A percentile compares a stretch with the other conserved stretches of the same genome.
Evolutionary conservation across 2,329 filamentous ascomycete species (phyloP).

Genomic region (Atkinsonella texensis): DNA sequence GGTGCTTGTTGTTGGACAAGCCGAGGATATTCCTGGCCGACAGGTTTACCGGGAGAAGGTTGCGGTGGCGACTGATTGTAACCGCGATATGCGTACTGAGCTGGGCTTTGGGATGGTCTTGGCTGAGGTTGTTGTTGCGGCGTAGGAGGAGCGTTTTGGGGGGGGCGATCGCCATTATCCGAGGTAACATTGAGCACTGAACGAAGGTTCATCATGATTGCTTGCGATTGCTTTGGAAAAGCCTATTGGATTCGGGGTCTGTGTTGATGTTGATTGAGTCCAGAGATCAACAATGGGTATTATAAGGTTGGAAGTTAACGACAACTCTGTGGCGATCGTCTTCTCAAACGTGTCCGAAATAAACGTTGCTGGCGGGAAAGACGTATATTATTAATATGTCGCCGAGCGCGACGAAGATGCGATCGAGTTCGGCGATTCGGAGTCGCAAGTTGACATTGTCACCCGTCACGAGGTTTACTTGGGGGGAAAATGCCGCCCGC

Average conservation of each 20-base stretch:
- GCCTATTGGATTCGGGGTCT: background rate
- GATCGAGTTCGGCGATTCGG: constrained; percentile 10
- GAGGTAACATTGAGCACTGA: constrained; percentile 40
- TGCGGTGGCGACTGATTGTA: constrained; percentile 30
- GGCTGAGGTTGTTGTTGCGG: constrained; percentile 22
- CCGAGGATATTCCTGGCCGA: constrained; percentile 32
- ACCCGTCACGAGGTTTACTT: constrained; percentile 5
- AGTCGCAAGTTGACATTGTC: constrained; percentile 15
- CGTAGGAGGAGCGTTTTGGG: constrained; percentile 20
- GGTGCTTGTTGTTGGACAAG: constrained; percentile 19
- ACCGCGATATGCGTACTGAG: constrained; percentile 38
- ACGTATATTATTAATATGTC: constrained; percentile 3
- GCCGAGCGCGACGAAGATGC: constrained; percentile 8
- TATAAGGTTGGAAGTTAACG: background rate
- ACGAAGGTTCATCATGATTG: constrained; percentile 35
- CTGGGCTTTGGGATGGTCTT: constrained; percentile 25
- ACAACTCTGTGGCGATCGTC: background rate
- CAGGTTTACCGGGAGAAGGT: constrained; percentile 34
- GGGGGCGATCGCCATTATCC: constrained; percentile 30
- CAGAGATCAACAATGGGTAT: background rate
- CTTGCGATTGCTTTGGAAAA: background rate
- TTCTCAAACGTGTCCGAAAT: background rate
- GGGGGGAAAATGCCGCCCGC: background rate
- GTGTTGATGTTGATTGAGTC: background rate
- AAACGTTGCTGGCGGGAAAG: background rate